These are phyloP conservation scores for Teratosphaeria pseudoeucalypti DNA, from an alignment of 2,329 filamentous ascomycete species.

Conservation along the genomic window DNA sequence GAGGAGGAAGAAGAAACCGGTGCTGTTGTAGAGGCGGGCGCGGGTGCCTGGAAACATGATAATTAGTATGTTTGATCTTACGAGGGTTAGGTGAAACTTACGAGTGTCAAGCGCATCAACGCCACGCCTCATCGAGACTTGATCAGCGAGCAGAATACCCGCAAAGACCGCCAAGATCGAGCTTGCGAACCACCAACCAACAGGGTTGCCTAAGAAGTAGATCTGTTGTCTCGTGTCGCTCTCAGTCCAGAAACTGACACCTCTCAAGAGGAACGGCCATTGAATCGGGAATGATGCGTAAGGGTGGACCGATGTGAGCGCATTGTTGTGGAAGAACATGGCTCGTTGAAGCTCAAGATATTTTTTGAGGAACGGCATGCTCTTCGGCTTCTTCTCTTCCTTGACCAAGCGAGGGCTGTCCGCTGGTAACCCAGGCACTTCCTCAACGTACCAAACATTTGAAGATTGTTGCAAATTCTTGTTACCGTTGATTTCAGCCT, in stretches of 20 bases:
- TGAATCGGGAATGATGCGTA: constrained; percentile 92
- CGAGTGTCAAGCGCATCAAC: constrained; percentile 87
- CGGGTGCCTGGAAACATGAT: constrained; percentile 56
- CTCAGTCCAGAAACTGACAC: constrained; percentile 99
- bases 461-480: constrained; percentile 84
- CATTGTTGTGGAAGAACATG: constrained; percentile 99
- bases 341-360: constrained; percentile 93
- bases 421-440: constrained; percentile 66
- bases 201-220: constrained; percentile 93
- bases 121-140: constrained; percentile 83
- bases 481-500: constrained; percentile 98
- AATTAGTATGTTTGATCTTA: background rate
- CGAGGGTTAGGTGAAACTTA: constrained; percentile 43
- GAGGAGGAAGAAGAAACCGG: constrained; percentile 96
- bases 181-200: constrained; percentile 95
- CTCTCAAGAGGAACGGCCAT: constrained; percentile 94
- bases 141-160: constrained; percentile 84
- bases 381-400: constrained; percentile 68
- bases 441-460: constrained; percentile 90
- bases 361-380: constrained; percentile 79
- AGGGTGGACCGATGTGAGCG: constrained; percentile 90
- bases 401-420: constrained; percentile 66
- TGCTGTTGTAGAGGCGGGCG: constrained; percentile 92
- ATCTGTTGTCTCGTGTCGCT: constrained; percentile 92
- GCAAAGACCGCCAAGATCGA: constrained; percentile 86